A percentile compares a stretch with the other conserved stretches of the same genome.
phyloP scores from a whole-genome alignment of 2,329 filamentous ascomycete species.

The Cladophialophora chaetospira region DNA sequence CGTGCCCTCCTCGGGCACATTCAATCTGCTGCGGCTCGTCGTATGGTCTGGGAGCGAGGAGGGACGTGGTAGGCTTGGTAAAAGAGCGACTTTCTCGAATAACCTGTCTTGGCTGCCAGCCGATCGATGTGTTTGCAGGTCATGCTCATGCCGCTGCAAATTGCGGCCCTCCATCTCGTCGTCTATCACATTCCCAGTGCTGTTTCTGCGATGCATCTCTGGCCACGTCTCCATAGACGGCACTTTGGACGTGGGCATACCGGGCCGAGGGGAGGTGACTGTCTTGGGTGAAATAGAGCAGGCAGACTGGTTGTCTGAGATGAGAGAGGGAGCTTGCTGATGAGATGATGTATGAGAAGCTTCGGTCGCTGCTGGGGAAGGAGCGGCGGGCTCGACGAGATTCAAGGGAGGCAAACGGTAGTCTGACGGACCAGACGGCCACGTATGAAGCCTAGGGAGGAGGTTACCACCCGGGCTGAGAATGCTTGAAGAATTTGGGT shows the following conservation, averaged over 20 bases:
- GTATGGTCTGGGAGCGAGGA: not conserved
- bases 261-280: conserved; percentile 44
- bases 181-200: conserved; percentile 2
- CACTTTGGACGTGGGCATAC: conserved; percentile 44
- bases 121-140: not conserved
- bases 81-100: not conserved
- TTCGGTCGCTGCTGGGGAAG: conserved; percentile 66
- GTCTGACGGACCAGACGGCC: conserved; percentile 9
- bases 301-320: conserved; percentile 68
- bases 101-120: not conserved
- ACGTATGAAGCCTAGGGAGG: not conserved
- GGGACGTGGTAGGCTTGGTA: not conserved
- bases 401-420: conserved; percentile 28
- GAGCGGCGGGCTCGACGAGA: conserved; percentile 59
- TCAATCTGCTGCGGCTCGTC: not conserved
- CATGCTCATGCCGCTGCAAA: not conserved
- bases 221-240: conserved; percentile 17
- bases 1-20: not conserved
- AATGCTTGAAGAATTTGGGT: not conserved
- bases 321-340: conserved; percentile 66
- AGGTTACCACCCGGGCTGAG: not conserved
- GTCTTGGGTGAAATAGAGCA: conserved; percentile 62
- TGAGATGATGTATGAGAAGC: conserved; percentile 59
- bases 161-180: not conserved
- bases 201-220: conserved; percentile 5